Evolutionary conservation across 2,329 filamentous ascomycete species (phyloP).

Genomic region (Atkinsonella hypoxylon): DNA sequence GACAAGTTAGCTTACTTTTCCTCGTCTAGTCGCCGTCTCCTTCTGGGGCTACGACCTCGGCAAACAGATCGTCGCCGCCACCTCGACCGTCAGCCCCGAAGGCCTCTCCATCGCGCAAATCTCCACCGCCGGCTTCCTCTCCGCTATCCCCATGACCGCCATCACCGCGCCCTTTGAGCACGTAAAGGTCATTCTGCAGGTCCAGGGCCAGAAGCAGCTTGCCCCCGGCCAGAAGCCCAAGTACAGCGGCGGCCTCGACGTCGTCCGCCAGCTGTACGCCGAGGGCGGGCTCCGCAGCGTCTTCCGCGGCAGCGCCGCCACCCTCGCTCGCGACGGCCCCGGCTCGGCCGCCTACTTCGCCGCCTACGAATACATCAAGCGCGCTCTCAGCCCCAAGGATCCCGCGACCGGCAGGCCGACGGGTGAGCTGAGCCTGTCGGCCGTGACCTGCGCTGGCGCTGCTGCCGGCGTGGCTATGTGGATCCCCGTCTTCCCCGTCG

Average conservation of each 20-base stretch:
- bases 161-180: slow-evolving; percentile 99
- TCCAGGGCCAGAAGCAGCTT: slow-evolving; percentile 86
- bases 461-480: slow-evolving; percentile 96
- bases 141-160: slow-evolving; percentile 89
- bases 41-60: slow-evolving; percentile 91
- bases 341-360: slow-evolving; percentile 94
- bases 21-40: slow-evolving; percentile 48
- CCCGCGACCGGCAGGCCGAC: slow-evolving; percentile 56
- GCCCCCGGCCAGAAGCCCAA: slow-evolving; percentile 84
- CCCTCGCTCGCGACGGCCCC: slow-evolving; percentile 84
- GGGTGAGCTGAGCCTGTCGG: slow-evolving; percentile 68
- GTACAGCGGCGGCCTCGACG: slow-evolving; percentile 78
- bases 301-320: slow-evolving; percentile 84
- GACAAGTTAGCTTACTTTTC: not conserved
- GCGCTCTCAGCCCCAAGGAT: slow-evolving; percentile 71
- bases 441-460: slow-evolving; percentile 77
- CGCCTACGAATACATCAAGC: slow-evolving; percentile 93
- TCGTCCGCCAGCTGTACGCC: slow-evolving; percentile 84
- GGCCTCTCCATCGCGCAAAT: slow-evolving; percentile 79
- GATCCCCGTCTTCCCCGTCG: slow-evolving; percentile 96
- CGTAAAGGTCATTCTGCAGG: slow-evolving; percentile 95
- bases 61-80: slow-evolving; percentile 67
- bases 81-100: slow-evolving; percentile 52
- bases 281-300: slow-evolving; percentile 85
- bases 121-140: slow-evolving; percentile 91